Percentiles rank a stretch among this genome's conserved stretches.
These are phyloP conservation scores for Fusarium sp. DNA, from an alignment of 2,329 filamentous ascomycete species.

Conservation along the genomic window DNA sequence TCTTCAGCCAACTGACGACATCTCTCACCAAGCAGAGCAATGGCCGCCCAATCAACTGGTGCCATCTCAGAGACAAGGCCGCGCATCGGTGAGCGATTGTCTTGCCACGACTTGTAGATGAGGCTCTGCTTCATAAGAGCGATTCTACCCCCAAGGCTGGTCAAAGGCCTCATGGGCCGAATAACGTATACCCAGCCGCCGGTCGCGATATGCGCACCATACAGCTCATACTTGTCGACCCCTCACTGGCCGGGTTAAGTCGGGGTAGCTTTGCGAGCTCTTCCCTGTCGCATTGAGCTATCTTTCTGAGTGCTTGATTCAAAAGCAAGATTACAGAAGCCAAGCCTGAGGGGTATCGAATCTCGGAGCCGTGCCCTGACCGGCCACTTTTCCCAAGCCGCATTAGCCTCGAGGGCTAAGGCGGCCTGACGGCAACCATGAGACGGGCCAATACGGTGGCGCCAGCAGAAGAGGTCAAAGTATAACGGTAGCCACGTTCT, in stretches of 20 bases:
- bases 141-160: conserved; percentile 1
- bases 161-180: conserved; percentile 9
- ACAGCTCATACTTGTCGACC: conserved; percentile 27
- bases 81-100: conserved; percentile 8
- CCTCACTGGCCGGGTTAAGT: conserved; percentile 28
- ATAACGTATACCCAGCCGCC: conserved; percentile 16
- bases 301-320: not conserved
- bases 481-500: conserved; percentile 23
- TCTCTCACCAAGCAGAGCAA: conserved; percentile 25
- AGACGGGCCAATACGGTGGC: conserved; percentile 24
- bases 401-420: conserved; percentile 31
- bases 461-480: conserved; percentile 18
- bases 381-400: conserved; percentile 15
- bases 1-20: conserved; percentile 25
- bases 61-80: conserved; percentile 21
- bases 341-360: conserved; percentile 13
- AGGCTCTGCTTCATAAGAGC: conserved; percentile 32
- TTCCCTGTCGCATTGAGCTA: conserved; percentile 12
- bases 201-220: conserved; percentile 18
- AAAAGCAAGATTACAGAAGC: conserved; percentile 26
- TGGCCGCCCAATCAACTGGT: conserved; percentile 25
- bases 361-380: conserved; percentile 10
- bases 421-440: conserved; percentile 27
- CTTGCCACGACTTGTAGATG: conserved; percentile 10
- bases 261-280: conserved; percentile 14